Evolutionary conservation across 345 rosid species (phyloP).

Genomic region (Corchorus olitorius): DNA sequence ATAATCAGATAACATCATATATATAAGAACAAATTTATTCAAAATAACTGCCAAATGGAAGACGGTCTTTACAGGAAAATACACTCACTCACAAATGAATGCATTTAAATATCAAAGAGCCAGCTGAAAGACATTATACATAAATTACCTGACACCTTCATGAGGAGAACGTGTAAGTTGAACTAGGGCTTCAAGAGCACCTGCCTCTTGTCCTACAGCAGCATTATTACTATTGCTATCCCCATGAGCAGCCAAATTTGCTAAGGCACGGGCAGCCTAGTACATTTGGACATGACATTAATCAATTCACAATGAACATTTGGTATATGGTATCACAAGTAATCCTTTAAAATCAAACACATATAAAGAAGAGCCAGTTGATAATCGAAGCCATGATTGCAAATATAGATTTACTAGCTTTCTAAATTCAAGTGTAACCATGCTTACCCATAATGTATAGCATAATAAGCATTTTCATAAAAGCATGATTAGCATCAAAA

Average conservation of each 20-base stretch:
- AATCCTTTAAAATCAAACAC: neutral
- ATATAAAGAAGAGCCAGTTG: neutral
- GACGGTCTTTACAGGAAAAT: neutral
- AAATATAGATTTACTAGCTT: neutral
- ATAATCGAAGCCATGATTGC: neutral
- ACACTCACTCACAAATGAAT: neutral
- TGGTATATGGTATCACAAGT: neutral
- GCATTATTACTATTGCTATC: constrained; percentile 90
- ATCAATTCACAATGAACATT: constrained; percentile 14
- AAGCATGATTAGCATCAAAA: neutral
- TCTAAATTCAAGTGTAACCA: neutral
- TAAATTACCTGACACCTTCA: constrained; percentile 84
- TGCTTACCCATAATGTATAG: neutral
- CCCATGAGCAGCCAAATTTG: constrained; percentile 97
- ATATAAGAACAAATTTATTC: neutral
- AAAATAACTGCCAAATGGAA: no score
- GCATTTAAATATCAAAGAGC: constrained; percentile 4
- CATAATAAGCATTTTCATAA: neutral
- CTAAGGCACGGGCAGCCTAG: constrained; percentile 95
- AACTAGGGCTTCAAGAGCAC: constrained; percentile 92
- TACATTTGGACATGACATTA: constrained; percentile 7
- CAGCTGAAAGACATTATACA: neutral
- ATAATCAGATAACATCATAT: constrained; percentile 2
- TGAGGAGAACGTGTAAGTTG: constrained; percentile 78
- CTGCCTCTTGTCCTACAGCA: constrained; percentile 94